phyloP scores from a whole-genome alignment of 768 basidiomycete species.

The Trametes sanguinea region DNA sequence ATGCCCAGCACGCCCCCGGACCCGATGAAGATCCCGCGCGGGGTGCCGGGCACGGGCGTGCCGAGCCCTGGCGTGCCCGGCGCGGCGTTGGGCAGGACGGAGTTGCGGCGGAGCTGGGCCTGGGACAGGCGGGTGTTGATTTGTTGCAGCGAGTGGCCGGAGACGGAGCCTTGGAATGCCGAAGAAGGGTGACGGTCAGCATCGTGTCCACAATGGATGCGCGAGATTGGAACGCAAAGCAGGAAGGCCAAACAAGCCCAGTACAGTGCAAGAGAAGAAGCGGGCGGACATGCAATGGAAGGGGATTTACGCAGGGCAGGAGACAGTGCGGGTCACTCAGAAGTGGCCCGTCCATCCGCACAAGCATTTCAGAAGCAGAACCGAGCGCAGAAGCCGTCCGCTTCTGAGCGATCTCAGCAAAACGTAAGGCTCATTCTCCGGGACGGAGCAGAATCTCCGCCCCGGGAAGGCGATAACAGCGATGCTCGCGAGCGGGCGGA shows the following conservation, averaged over 20 bases:
- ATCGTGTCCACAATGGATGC: not conserved
- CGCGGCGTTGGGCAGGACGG: conserved; percentile 10
- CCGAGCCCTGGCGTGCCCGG: conserved; percentile 28
- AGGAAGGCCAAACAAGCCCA: not conserved
- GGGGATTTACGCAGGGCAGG: conserved; percentile 14
- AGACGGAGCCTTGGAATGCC: conserved; percentile 34
- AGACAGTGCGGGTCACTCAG: conserved; percentile 1
- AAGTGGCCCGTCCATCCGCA: not conserved
- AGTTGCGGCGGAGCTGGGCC: conserved; percentile 21
- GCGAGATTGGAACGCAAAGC: not conserved
- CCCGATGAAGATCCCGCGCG: conserved; percentile 29
- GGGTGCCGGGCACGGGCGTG: conserved; percentile 28
- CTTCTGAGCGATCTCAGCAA: not conserved
- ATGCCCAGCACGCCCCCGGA: conserved; percentile 25
- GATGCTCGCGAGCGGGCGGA: not conserved
- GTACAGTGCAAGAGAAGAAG: not conserved
- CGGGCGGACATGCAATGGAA: conserved; percentile 1
- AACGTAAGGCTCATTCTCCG: not conserved
- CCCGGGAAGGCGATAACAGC: not conserved
- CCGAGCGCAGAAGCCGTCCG: not conserved
- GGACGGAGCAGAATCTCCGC: not conserved
- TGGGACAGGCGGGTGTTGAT: conserved; percentile 27
- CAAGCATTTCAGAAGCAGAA: not conserved
- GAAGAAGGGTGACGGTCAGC: not conserved
- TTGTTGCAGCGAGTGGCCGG: conserved; percentile 39